Evolutionary conservation across 2,329 filamentous ascomycete species (phyloP).

Genomic region (Fusarium sterilihyphosum): DNA sequence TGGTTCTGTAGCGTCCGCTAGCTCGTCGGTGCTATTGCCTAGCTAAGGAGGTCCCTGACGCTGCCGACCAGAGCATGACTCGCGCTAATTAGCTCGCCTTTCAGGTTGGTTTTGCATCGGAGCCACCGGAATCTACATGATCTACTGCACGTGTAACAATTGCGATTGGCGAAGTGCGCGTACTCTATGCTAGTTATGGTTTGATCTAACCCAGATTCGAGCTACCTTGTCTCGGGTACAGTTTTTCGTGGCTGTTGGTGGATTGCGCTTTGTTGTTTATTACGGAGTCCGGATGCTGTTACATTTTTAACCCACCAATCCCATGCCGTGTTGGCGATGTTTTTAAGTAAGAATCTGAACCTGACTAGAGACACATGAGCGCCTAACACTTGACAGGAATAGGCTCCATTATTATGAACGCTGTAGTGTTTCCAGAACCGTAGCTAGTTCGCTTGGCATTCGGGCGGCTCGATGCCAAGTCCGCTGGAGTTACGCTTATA

Average conservation of each 20-base stretch:
- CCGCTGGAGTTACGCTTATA: background rate
- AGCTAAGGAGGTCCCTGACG: background rate
- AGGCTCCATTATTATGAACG: background rate
- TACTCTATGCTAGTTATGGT: background rate
- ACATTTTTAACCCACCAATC: background rate
- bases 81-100: background rate
- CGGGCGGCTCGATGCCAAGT: background rate
- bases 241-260: background rate
- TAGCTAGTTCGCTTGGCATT: too few species aligned
- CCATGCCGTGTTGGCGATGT: background rate
- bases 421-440: background rate
- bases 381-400: too few species aligned
- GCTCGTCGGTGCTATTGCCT: background rate
- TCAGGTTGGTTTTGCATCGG: background rate
- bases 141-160: background rate
- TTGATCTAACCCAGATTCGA: background rate
- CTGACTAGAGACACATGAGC: background rate
- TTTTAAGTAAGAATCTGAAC: background rate
- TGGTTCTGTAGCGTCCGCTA: background rate
- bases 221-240: too few species aligned
- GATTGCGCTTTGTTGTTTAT: background rate
- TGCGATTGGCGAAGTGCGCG: background rate
- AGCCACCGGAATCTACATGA: background rate
- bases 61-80: too few species aligned
- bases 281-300: background rate